These are phyloP conservation scores for Eimeria acervulina DNA, from an alignment of 169 alveolate genomes.

Conservation along the genomic window DNA sequence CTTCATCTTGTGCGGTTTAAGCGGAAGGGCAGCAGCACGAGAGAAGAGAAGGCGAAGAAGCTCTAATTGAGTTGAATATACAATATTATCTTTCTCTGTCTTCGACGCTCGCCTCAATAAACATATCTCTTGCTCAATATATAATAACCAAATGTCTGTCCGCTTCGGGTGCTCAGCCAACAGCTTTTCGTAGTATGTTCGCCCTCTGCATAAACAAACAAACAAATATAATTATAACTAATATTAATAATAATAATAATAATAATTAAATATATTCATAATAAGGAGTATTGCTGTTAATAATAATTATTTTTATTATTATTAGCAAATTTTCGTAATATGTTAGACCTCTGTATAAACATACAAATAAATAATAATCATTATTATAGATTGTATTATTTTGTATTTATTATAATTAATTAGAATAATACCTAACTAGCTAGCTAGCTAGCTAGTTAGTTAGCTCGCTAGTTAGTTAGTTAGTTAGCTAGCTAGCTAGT, in stretches of 20 bases:
- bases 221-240: too few species aligned
- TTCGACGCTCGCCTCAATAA: constrained; percentile 70
- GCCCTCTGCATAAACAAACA: too few species aligned
- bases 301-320: neutral
- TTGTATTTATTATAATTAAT: neutral
- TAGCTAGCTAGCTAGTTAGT: too few species aligned
- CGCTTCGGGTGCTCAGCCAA: constrained; percentile 88
- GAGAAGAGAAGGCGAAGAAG: constrained; percentile 82
- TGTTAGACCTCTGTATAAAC: neutral
- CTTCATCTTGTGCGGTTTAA: constrained; percentile 89
- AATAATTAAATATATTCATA: neutral
- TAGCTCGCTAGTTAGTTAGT: too few species aligned
- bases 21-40: constrained; percentile 75
- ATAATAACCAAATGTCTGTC: constrained; percentile 89
- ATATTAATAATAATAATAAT: too few species aligned
- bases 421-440: too few species aligned
- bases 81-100: too few species aligned
- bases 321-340: neutral
- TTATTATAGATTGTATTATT: neutral
- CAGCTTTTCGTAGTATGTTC: constrained; percentile 86
- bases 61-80: constrained; percentile 49
- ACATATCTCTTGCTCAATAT: constrained; percentile 87
- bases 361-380: neutral
- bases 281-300: constrained; percentile 34
- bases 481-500: too few species aligned